Base-by-base conservation (phyloP, 2,329 filamentous ascomycete species). In the Helotiales sp. region DNA sequence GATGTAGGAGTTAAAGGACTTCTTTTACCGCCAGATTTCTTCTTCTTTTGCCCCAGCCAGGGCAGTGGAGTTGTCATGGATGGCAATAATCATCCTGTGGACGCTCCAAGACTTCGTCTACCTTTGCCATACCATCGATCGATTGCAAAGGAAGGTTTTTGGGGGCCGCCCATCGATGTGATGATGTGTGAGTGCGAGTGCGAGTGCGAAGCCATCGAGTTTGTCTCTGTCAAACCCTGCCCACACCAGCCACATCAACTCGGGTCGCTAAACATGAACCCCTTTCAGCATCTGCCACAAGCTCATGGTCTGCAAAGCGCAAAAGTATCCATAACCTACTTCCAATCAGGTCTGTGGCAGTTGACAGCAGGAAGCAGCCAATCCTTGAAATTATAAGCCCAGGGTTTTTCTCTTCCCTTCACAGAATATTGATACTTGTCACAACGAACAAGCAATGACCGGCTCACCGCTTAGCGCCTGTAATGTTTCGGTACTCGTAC, bases 11-110 rank as follows among this genome's bases (percentile, higher is more conserved):
- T 30, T 11, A 17, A 45, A 20, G 20, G 15, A 45, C 15, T 22
- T 50, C 17, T 52, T 61, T 61, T 65, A 54, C 57, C 63, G 58
- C 57, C 49, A 43, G 52, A 49, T 22, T 22, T 26, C 17, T 59
- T 22, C 24, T 20, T 24, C 3, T 24, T 40, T 20, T 34, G 54
- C 32, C 32, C 54, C 17, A n/a, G n/a, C 54, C 11, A 20, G 32
- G 22, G 50, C n/a, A 17, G 26, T 28, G 50, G 15, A 22, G 7
- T 13, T 37, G n/a, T 22, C 52, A 32, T 22, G 52, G 52, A 55
- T 34, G 8, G 13, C 10, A 24, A 49, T 24, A 17, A 43, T 13
- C 2, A 2, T 26, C 4, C 3, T 55, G 28, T 34, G 49, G 49
- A 52, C 11, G n/a, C 24, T 13, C 24, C 26, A 45, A 45, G 40